Conservation (phyloP, 2,329 filamentous ascomycete genomes). For the Clonostachys chloroleuca region DNA sequence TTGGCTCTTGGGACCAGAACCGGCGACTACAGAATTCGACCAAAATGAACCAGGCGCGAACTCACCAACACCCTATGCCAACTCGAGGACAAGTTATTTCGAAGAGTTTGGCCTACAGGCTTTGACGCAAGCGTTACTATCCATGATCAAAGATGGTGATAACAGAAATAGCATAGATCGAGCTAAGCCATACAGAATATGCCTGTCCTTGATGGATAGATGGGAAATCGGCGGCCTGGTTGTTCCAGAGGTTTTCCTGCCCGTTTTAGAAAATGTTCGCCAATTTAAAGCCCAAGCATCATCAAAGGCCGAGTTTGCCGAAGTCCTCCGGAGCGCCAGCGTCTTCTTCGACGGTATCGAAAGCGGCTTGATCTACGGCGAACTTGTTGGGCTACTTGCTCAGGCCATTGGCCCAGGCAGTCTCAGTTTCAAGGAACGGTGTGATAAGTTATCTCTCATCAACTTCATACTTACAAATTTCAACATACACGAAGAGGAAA, state of each 20-base stretch:
- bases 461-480: slow-evolving; percentile 83
- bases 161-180: slow-evolving; percentile 47
- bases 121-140: slow-evolving; percentile 69
- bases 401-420: slow-evolving; percentile 49
- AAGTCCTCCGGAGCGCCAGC: slow-evolving; percentile 88
- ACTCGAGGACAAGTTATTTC: slow-evolving; percentile 75
- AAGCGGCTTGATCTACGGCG: slow-evolving; percentile 86
- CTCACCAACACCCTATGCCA: slow-evolving; percentile 22
- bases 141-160: slow-evolving; percentile 59
- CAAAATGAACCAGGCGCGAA: slow-evolving; percentile 15
- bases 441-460: slow-evolving; percentile 66
- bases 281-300: slow-evolving; percentile 63
- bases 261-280: slow-evolving; percentile 76
- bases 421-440: slow-evolving; percentile 38
- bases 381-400: slow-evolving; percentile 66
- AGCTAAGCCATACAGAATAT: slow-evolving; percentile 84
- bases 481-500: slow-evolving; percentile 93
- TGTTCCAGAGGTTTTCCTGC: slow-evolving; percentile 83
- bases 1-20: slow-evolving; percentile 85
- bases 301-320: slow-evolving; percentile 68
- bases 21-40: slow-evolving; percentile 42
- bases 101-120: slow-evolving; percentile 71
- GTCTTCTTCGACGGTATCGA: slow-evolving; percentile 98
- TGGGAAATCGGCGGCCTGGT: slow-evolving; percentile 95
- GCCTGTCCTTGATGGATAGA: slow-evolving; percentile 92